Conservation (phyloP, 192 early-diverging fungal genomes). For the Backusella morwellensis region DNA sequence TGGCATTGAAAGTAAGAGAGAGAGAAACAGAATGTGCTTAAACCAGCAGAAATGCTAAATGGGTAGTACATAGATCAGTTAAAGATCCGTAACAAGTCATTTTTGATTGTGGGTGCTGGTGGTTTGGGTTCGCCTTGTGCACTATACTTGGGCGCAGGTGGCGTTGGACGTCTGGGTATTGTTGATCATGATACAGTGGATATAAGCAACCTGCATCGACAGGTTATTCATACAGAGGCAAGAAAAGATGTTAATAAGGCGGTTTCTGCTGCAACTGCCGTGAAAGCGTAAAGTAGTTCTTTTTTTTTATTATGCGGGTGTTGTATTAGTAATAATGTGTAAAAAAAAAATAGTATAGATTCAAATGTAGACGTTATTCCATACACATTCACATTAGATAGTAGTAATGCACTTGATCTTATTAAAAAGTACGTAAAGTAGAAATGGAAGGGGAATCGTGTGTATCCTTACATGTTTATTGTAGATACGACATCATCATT, state of each 20-base stretch:
- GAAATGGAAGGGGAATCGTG: not conserved
- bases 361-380: conserved; percentile 59
- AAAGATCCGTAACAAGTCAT: conserved; percentile 66
- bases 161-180: conserved; percentile 85
- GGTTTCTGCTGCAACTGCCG: conserved; percentile 63
- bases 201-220: conserved; percentile 89
- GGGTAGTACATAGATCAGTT: conserved; percentile 60
- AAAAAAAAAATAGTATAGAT: conserved; percentile 53
- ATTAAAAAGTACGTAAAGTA: conserved; percentile 42
- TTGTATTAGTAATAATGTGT: not conserved
- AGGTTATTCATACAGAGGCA: conserved; percentile 87
- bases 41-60: not conserved
- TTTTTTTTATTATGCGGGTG: not conserved
- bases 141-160: conserved; percentile 87
- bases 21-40: not conserved
- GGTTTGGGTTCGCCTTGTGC: conserved; percentile 88
- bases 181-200: conserved; percentile 93
- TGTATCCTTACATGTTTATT: not conserved
- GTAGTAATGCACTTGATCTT: conserved; percentile 76
- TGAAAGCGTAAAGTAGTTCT: conserved; percentile 39
- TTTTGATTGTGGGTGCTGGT: conserved; percentile 92
- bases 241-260: conserved; percentile 71
- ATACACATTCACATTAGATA: conserved; percentile 75
- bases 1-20: conserved; percentile 58
- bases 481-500: conserved; percentile 79